Conservation (phyloP, 345 rosid genomes). For the Populus alba region DNA sequence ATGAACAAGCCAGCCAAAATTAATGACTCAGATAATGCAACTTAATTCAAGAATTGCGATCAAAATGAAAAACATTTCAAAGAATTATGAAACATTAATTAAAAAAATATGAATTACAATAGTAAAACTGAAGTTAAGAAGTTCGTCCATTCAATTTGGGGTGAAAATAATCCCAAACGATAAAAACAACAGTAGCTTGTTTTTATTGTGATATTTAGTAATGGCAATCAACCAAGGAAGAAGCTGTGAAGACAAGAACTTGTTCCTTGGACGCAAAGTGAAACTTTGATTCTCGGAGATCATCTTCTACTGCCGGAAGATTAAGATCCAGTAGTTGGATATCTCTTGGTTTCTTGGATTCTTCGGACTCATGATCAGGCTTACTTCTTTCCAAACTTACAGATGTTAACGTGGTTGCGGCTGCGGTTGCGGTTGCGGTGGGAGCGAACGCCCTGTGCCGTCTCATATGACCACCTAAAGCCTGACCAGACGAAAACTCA, state of each 20-base stretch:
- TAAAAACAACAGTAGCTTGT: background rate
- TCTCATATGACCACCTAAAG: conserved; percentile 98
- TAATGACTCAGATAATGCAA: too few relatives aligned
- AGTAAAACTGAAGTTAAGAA: background rate
- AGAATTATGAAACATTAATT: conserved; percentile 21
- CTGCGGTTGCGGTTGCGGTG: background rate
- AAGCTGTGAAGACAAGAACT: conserved; percentile 52
- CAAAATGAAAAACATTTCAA: background rate
- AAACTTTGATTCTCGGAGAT: conserved; percentile 13
- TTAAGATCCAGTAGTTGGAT: conserved; percentile 18
- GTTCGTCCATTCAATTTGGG: background rate
- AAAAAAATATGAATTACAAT: conserved; percentile 14
- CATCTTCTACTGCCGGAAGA: conserved; percentile 30
- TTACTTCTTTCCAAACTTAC: conserved; percentile 16
- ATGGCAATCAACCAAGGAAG: conserved; percentile 35
- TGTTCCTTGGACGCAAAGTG: conserved; percentile 32
- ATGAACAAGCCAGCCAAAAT: background rate
- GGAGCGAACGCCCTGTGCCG: conserved; percentile 53
- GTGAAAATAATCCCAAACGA: background rate
- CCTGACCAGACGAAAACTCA: conserved; percentile 91
- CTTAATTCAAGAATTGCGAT: too few relatives aligned
- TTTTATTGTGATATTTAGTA: conserved; percentile 8
- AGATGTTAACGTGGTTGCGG: conserved; percentile 6
- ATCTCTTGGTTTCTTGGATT: conserved; percentile 35
- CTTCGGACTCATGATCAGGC: conserved; percentile 29